phyloP scores from a whole-genome alignment of 805 yeast species.

The Sugiyamaella smithiae region DNA sequence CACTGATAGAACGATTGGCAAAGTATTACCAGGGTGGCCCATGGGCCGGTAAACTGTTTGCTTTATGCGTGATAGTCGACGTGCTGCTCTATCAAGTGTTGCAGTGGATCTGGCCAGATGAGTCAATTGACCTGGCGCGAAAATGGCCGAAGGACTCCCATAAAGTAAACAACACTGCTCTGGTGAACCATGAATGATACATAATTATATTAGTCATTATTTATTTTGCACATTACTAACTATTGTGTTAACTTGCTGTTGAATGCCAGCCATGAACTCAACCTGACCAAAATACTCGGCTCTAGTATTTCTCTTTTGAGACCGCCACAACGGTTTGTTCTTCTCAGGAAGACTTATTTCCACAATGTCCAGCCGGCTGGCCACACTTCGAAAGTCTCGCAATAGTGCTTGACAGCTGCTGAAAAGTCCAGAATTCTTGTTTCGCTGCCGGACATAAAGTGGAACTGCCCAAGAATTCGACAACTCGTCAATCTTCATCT shows the following conservation, averaged over 20 bases:
- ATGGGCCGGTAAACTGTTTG: slow-evolving; percentile 84
- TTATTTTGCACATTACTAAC: no score
- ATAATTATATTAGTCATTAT: not conserved
- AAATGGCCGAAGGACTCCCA: slow-evolving; percentile 59
- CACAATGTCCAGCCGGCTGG: slow-evolving; percentile 5
- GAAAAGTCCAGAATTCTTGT: not conserved
- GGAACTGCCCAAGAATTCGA: not conserved
- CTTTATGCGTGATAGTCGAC: slow-evolving; percentile 79
- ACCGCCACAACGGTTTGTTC: slow-evolving; percentile 7
- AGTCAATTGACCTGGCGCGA: slow-evolving; percentile 64
- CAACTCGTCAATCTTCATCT: not conserved
- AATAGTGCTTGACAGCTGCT: slow-evolving; percentile 8
- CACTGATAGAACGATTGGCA: slow-evolving; percentile 56
- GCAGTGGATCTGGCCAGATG: slow-evolving; percentile 68
- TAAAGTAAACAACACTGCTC: not conserved
- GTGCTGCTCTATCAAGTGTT: slow-evolving; percentile 58
- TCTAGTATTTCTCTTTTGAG: slow-evolving; percentile 4
- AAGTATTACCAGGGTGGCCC: slow-evolving; percentile 61
- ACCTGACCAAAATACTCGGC: slow-evolving; percentile 5
- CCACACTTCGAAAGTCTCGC: slow-evolving; percentile 2
- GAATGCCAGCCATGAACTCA: slow-evolving; percentile 1
- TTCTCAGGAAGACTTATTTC: not conserved
- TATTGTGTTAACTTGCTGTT: slow-evolving; percentile 5
- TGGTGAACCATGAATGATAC: not conserved
- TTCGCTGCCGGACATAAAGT: not conserved